Evolutionary conservation across 139 green algal genomes (phyloP).

Genomic region (Picochlorum sp.): DNA sequence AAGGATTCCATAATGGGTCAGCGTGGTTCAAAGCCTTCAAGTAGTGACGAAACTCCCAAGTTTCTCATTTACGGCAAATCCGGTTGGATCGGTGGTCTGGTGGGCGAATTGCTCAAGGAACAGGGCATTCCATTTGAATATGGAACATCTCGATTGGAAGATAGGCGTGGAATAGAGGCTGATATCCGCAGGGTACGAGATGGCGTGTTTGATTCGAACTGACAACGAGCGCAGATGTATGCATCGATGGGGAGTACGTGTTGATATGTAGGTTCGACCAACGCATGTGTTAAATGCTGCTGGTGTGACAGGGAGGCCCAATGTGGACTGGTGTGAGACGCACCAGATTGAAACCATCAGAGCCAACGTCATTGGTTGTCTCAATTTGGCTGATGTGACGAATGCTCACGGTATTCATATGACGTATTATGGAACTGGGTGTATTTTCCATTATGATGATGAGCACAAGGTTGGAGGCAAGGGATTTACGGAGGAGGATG

Average conservation of each 20-base stretch:
- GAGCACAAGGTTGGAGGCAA: constrained; percentile 57
- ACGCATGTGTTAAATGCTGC: constrained; percentile 94
- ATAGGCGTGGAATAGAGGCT: constrained; percentile 63
- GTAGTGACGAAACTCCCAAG: neutral
- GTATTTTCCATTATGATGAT: constrained; percentile 98
- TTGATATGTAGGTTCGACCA: constrained; percentile 62
- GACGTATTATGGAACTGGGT: constrained; percentile 92
- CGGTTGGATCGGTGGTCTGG: constrained; percentile 83
- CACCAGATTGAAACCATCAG: constrained; percentile 92
- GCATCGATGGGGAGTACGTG: neutral
- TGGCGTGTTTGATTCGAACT: neutral
- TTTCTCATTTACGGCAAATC: constrained; percentile 84
- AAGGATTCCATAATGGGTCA: no score
- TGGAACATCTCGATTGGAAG: constrained; percentile 73
- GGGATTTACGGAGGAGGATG: constrained; percentile 91
- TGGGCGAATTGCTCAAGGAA: constrained; percentile 67
- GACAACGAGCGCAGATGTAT: no score
- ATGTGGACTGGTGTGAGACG: constrained; percentile 98
- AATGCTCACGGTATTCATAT: constrained; percentile 68
- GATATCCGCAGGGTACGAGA: constrained; percentile 78
- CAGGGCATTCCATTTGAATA: constrained; percentile 78
- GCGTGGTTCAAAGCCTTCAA: no score
- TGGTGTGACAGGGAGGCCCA: constrained; percentile 89
- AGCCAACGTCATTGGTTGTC: constrained; percentile 87
- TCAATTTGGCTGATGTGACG: constrained; percentile 84